A percentile compares a stretch with the other conserved stretches of the same genome.
Evolutionary conservation across 1,284 basidiomycete species (phyloP).

Genomic region (Pholiota adiposa): DNA sequence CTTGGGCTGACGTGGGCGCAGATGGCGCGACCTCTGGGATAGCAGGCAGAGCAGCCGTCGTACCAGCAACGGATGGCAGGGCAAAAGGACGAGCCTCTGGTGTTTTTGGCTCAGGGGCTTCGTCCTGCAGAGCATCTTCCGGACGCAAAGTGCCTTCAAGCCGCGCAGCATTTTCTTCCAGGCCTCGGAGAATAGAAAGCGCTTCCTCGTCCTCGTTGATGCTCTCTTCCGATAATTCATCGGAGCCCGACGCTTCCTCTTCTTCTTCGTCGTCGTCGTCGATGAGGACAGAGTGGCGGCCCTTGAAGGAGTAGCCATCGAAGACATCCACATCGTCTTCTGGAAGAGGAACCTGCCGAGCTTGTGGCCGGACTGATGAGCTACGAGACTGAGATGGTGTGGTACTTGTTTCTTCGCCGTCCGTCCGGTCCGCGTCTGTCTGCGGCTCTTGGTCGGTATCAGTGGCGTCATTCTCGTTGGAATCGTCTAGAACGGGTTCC

Average conservation of each 20-base stretch:
- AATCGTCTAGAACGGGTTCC: constrained; percentile 84
- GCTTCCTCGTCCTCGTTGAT: constrained; percentile 28
- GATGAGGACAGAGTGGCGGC: constrained; percentile 75
- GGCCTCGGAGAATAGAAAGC: constrained; percentile 20
- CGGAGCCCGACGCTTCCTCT: constrained; percentile 33
- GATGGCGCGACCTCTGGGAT: constrained; percentile 21
- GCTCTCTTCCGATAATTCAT: constrained; percentile 40
- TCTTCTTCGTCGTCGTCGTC: constrained; percentile 52
- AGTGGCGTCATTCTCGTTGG: constrained; percentile 57
- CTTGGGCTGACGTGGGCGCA: constrained; percentile 20
- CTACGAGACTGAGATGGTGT: constrained; percentile 77
- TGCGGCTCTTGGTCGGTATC: constrained; percentile 68
- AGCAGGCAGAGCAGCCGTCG: constrained; percentile 29
- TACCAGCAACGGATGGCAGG: constrained; percentile 40
- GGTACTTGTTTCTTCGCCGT: constrained; percentile 71
- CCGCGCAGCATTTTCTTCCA: constrained; percentile 14
- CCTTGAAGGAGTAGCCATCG: constrained; percentile 90
- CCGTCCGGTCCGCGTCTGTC: constrained; percentile 72
- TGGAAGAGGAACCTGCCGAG: constrained; percentile 24
- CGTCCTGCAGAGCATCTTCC: constrained; percentile 40
- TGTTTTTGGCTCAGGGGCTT: constrained; percentile 63
- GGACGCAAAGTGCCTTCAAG: constrained; percentile 17
- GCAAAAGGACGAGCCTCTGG: constrained; percentile 65
- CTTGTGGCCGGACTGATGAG: constrained; percentile 59
- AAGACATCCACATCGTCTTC: constrained; percentile 74